These are phyloP conservation scores for barrel medic (Medicago truncatula) DNA, from an alignment of 306 rosid species.

Conservation along the genomic window MtrunA17r5.0-ANR NC_053048.1:184501-185000, in stretches of 20 bases:
- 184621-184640: background rate
- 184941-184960: slow-evolving; percentile 71
- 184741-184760: slow-evolving; percentile 87
- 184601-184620: slow-evolving; percentile 60
- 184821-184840: background rate
- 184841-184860: slow-evolving; percentile 62
- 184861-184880: slow-evolving; percentile 66
- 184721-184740: slow-evolving; percentile 74
- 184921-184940: slow-evolving; percentile 85
- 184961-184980: slow-evolving; percentile 81
- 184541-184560: slow-evolving; percentile 69
- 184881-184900: slow-evolving; percentile 93
- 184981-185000: slow-evolving; percentile 60
- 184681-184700: slow-evolving; percentile 79
- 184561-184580: slow-evolving; percentile 71
- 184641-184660: background rate
- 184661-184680: slow-evolving; percentile 37
- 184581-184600: slow-evolving; percentile 75
- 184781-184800: background rate
- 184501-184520: slow-evolving; percentile 71
- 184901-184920: slow-evolving; percentile 90
- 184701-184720: slow-evolving; percentile 79
- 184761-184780: background rate
- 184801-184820: background rate
- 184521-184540: slow-evolving; percentile 89